Percentiles rank a stretch among this genome's conserved stretches.
Evolutionary conservation across 1,284 basidiomycete genomes (phyloP).

Genomic region (Butyriboletus appendiculatus): DNA sequence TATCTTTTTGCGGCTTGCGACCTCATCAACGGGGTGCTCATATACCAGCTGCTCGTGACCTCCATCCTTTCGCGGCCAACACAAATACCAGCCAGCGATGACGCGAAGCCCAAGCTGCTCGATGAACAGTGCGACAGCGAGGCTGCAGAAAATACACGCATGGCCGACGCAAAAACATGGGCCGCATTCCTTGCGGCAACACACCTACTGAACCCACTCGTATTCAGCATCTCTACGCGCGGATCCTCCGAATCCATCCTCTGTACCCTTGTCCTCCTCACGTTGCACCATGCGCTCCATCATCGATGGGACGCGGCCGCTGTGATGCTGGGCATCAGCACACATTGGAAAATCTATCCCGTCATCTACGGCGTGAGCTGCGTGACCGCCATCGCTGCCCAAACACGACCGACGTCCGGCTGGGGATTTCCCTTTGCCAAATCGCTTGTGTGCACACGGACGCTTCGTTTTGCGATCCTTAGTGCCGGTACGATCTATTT

Average conservation of each 20-base stretch:
- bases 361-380: conserved; percentile 86
- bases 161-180: conserved; percentile 5
- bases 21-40: conserved; percentile 77
- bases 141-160: background rate
- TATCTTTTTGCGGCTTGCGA: conserved; percentile 88
- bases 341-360: conserved; percentile 97
- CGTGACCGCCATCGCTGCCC: conserved; percentile 60
- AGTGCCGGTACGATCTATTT: conserved; percentile 71
- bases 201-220: conserved; percentile 90
- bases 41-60: conserved; percentile 67
- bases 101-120: conserved; percentile 12
- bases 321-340: conserved; percentile 72
- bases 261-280: conserved; percentile 76
- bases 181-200: conserved; percentile 61
- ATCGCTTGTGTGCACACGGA: conserved; percentile 54
- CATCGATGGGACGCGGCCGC: conserved; percentile 64
- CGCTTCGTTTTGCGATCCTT: conserved; percentile 68
- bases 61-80: conserved; percentile 39
- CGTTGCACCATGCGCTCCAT: conserved; percentile 61
- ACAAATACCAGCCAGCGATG: background rate
- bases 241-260: conserved; percentile 94
- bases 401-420: conserved; percentile 15
- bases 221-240: conserved; percentile 94
- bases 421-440: conserved; percentile 36
- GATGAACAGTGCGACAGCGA: conserved; percentile 18